phyloP scores from a whole-genome alignment of 192 early-diverging fungal species.

The Podila minutissima region DNA sequence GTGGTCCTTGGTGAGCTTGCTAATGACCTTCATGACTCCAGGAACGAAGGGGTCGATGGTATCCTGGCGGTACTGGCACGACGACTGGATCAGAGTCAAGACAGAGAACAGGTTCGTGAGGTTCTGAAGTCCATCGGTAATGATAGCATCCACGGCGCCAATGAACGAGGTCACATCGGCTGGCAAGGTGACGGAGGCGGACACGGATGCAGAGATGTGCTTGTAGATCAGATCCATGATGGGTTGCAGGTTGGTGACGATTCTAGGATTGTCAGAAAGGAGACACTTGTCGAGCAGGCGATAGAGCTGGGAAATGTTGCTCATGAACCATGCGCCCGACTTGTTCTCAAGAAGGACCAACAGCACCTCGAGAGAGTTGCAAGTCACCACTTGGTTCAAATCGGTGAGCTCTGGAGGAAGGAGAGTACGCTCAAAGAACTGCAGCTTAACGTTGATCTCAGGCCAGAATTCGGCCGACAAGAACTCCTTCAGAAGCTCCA shows the following conservation, averaged over 20 bases:
- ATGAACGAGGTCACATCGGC: slow-evolving; percentile 56
- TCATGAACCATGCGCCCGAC: slow-evolving; percentile 68
- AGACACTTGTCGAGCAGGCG: slow-evolving; percentile 75
- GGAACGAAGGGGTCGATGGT: slow-evolving; percentile 77
- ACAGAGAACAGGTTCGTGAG: slow-evolving; percentile 72
- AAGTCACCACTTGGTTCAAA: slow-evolving; percentile 60
- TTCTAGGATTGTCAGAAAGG: slow-evolving; percentile 76
- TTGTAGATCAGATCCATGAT: slow-evolving; percentile 80
- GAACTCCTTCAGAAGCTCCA: slow-evolving; percentile 71
- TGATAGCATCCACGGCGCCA: slow-evolving; percentile 67
- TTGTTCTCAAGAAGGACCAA: slow-evolving; percentile 69
- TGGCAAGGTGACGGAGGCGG: slow-evolving; percentile 55
- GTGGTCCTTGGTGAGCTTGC: slow-evolving; percentile 89
- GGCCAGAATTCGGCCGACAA: slow-evolving; percentile 75
- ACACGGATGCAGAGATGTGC: slow-evolving; percentile 53
- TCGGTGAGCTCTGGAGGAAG: slow-evolving; percentile 66
- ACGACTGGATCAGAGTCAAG: slow-evolving; percentile 74
- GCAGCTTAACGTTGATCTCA: slow-evolving; percentile 73
- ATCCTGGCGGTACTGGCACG: slow-evolving; percentile 68
- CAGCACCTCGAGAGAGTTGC: slow-evolving; percentile 78
- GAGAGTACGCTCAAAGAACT: slow-evolving; percentile 73
- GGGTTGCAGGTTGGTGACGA: slow-evolving; percentile 76
- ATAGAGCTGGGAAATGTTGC: slow-evolving; percentile 70
- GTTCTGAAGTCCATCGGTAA: slow-evolving; percentile 74
- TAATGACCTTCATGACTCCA: slow-evolving; percentile 83